Conservation (phyloP, 345 rosid species). For the Corchorus olitorius region DNA sequence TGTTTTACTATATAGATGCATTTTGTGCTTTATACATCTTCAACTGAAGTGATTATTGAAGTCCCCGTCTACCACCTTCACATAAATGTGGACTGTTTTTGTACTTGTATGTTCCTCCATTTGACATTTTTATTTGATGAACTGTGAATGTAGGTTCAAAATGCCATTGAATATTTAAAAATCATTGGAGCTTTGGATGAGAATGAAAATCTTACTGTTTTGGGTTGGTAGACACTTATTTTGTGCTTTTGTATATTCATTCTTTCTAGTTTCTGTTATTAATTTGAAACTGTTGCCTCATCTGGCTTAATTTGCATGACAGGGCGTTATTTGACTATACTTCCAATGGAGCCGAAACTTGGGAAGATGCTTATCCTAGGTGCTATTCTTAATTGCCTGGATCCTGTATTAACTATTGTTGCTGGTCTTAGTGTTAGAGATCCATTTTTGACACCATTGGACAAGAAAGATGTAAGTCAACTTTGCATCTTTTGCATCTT, state of each 20-base stretch:
- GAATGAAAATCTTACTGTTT: slow-evolving; percentile 69
- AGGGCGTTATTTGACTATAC: slow-evolving; percentile 80
- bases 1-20: not conserved
- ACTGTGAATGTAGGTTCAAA: slow-evolving; percentile 64
- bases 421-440: slow-evolving; percentile 95
- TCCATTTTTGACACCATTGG: slow-evolving; percentile 86
- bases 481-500: slow-evolving; percentile 21
- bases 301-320: slow-evolving; percentile 33
- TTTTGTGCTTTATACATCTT: not conserved
- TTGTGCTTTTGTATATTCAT: not conserved
- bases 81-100: not conserved
- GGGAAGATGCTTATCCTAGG: slow-evolving; percentile 95
- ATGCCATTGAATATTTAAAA: slow-evolving; percentile 86
- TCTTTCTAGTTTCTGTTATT: slow-evolving; percentile 21
- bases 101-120: not conserved
- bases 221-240: slow-evolving; percentile 48
- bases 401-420: slow-evolving; percentile 79
- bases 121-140: not conserved
- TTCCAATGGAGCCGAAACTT: slow-evolving; percentile 97
- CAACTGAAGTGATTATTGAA: not conserved
- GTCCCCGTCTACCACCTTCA: not conserved
- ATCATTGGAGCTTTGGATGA: slow-evolving; percentile 86
- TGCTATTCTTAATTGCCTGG: slow-evolving; percentile 80
- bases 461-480: slow-evolving; percentile 88
- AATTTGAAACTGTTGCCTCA: slow-evolving; percentile 17